Base-by-base conservation (phyloP, 305 asterid genomes). In the Solanum aculeatissimum region DNA sequence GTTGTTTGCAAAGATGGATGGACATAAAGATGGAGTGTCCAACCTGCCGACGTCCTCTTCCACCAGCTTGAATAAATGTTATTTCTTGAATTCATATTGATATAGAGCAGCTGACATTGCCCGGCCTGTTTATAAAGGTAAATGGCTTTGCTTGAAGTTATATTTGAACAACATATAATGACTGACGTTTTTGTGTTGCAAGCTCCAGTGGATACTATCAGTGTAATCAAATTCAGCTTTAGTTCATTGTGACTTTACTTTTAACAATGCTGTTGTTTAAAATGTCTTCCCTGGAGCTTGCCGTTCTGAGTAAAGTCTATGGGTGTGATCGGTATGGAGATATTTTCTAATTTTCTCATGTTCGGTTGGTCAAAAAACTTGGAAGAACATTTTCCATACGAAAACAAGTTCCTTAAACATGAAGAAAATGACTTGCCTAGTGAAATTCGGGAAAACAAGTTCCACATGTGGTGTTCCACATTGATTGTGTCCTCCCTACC, bases 11-110 rank as follows among this genome's bases (percentile, higher is more conserved):
- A 88, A 92, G 98, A 90, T 97, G 99, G 99, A 95, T 97, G 99
- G 99, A 97, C 90, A 91, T 97, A 83, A 97, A 97, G 91, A 95
- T 97, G 99, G 99, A 97, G 91, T 97, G 99, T 88, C 99, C 99
- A 19, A 97, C 98, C 42, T 97, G 98, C 84, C 96, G 99, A 1
- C 96, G 99, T 32, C 91, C 98, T 43, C 99, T 97, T 85, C 98
- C 99, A 21, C 98, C 99, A 32, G 93, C 97, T n/a, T 97, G 82
- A 93, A 87, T 74, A 75, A 81, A 85, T 83, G 86, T 82, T 82
- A 87, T 85, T 86, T 74, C 77, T 83, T 77, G 29, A 77, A 29
- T 77, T 77, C 66, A 77, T 29, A 38, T 51, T 51, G 63, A 1
- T 29, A 35, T 35, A 51, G 82, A 49, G 82, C 45, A 75, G 53